Conservation (phyloP, 2,329 filamentous ascomycete species). For the Penicillium oxalicum region DNA sequence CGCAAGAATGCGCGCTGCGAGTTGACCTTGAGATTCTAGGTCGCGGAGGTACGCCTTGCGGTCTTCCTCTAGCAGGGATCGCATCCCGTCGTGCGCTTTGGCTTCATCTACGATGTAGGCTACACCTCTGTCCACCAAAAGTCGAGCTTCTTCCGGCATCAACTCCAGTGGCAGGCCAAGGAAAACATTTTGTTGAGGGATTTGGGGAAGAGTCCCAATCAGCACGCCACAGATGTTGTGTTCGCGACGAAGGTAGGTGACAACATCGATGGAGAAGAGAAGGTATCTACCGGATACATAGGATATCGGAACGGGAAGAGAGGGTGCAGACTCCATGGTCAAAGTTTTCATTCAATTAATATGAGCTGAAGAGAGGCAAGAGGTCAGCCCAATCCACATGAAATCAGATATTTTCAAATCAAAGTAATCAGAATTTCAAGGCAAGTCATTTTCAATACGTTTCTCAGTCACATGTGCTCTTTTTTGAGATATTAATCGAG, state of each 20-base stretch:
- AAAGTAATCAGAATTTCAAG: constrained; percentile 6
- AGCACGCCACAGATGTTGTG: constrained; percentile 83
- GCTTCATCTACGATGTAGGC: constrained; percentile 78
- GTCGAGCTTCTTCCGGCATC: constrained; percentile 79
- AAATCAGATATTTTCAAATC: not conserved
- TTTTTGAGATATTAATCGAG: constrained; percentile 35
- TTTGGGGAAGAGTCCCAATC: constrained; percentile 81
- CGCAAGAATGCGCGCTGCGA: constrained; percentile 43
- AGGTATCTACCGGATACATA: constrained; percentile 75
- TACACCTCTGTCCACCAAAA: constrained; percentile 69
- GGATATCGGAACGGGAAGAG: constrained; percentile 69
- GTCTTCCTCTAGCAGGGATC: constrained; percentile 52
- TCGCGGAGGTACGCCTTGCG: constrained; percentile 56
- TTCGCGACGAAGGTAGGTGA: constrained; percentile 68
- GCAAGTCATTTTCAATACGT: constrained; percentile 31
- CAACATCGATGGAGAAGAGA: constrained; percentile 78
- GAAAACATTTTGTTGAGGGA: constrained; percentile 92
- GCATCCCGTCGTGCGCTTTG: constrained; percentile 61
- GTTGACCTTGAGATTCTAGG: constrained; percentile 50
- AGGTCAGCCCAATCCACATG: constrained; percentile 21
- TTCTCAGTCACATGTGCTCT: constrained; percentile 41
- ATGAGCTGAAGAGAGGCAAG: constrained; percentile 14
- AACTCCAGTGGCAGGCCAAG: constrained; percentile 82
- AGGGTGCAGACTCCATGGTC: constrained; percentile 31
- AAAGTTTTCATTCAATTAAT: constrained; percentile 9